Percentiles rank a stretch among this genome's conserved stretches.
Evolutionary conservation across 2,329 filamentous ascomycete genomes (phyloP).

Genomic region (Penicillium sp.): DNA sequence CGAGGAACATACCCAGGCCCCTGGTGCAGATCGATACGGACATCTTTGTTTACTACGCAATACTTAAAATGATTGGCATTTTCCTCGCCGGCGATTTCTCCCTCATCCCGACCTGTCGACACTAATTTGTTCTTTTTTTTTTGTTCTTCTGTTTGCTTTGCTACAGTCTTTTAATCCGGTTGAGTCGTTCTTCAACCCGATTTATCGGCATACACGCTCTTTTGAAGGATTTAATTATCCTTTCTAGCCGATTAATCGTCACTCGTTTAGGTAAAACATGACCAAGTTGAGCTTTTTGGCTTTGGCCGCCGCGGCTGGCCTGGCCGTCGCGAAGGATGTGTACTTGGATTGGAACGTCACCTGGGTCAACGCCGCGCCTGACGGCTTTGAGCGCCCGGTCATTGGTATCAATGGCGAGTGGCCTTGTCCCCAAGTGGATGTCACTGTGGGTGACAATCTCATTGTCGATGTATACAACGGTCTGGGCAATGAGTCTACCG

Average conservation of each 20-base stretch:
- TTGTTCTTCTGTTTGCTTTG: constrained; percentile 12
- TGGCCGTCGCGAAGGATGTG: constrained; percentile 26
- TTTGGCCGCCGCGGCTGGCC: constrained; percentile 18
- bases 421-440: constrained; percentile 64
- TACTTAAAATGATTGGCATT: constrained; percentile 16
- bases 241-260: constrained; percentile 18
- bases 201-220: constrained; percentile 6
- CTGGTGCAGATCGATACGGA: constrained; percentile 17
- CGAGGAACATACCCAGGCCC: constrained; percentile 16
- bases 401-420: constrained; percentile 78
- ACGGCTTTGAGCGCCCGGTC: constrained; percentile 64
- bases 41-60: background rate
- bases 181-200: background rate
- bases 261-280: constrained; percentile 16
- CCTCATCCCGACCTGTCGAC: constrained; percentile 14
- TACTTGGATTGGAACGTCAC: constrained; percentile 59
- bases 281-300: constrained; percentile 18
- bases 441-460: constrained; percentile 38
- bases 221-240: constrained; percentile 20
- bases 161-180: background rate
- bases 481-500: constrained; percentile 40
- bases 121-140: constrained; percentile 8
- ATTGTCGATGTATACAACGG: constrained; percentile 44
- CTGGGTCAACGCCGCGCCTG: constrained; percentile 73
- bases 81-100: background rate